Evolutionary conservation across 495 filamentous ascomycete genomes (phyloP).

Genomic region (Letharia columbiana): DNA sequence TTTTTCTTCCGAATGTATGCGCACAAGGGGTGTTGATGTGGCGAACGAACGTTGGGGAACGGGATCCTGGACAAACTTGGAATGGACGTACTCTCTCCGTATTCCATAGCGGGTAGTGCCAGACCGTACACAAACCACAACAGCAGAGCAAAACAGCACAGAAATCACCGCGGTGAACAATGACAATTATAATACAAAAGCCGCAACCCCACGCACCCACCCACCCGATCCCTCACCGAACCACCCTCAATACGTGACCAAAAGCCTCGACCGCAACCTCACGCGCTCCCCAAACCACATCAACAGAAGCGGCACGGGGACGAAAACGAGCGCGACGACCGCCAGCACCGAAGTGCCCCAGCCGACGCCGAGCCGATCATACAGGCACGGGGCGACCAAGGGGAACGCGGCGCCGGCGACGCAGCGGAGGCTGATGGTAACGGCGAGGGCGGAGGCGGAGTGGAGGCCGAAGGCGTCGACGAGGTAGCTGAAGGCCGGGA

Average conservation of each 20-base stretch:
- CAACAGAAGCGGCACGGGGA: constrained; percentile 35
- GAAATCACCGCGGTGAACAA: too few species aligned
- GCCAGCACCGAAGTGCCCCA: constrained; percentile 52
- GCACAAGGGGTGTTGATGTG: too few species aligned
- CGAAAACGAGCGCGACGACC: constrained; percentile 43
- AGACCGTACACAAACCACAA: too few species aligned
- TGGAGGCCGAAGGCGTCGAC: constrained; percentile 47
- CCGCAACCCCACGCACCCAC: too few species aligned
- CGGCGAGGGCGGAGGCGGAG: constrained; percentile 29
- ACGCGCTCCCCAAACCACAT: neutral
- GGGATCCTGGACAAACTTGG: too few species aligned
- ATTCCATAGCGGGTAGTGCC: too few species aligned
- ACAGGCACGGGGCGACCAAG: constrained; percentile 48
- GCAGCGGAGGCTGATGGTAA: neutral
- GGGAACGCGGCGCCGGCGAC: neutral
- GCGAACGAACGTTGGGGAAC: too few species aligned
- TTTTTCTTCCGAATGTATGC: too few species aligned
- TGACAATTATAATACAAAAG: too few species aligned
- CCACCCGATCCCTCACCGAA: too few species aligned
- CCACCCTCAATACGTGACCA: neutral
- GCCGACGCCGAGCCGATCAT: constrained; percentile 43
- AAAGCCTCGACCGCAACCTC: neutral
- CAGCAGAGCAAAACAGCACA: too few species aligned
- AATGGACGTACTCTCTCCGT: too few species aligned
- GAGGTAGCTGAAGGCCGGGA: constrained; percentile 49